A percentile compares a stretch with the other conserved stretches of the same genome.
Evolutionary conservation across 2,329 filamentous ascomycete genomes (phyloP).

Genomic region (Xylariaceae sp.): DNA sequence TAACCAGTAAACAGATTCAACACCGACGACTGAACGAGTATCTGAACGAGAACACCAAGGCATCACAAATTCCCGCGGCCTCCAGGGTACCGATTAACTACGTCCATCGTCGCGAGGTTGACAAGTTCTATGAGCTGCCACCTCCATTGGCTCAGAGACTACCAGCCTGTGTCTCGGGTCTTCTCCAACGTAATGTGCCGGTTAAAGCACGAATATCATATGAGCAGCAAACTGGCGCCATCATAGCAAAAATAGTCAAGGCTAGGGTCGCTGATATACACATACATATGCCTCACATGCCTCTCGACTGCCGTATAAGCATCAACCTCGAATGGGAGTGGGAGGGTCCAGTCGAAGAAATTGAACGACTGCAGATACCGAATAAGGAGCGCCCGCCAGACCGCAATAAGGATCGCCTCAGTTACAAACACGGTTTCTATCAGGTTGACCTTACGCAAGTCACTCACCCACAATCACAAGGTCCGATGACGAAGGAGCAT

Average conservation of each 20-base stretch:
- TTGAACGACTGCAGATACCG: constrained; percentile 37
- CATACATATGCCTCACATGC: constrained; percentile 70
- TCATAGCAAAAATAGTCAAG: constrained; percentile 86
- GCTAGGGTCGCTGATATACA: constrained; percentile 84
- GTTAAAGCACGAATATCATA: constrained; percentile 70
- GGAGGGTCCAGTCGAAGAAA: constrained; percentile 61
- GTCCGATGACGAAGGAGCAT: constrained; percentile 58
- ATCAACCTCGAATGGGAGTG: constrained; percentile 93
- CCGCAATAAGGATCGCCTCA: constrained; percentile 84
- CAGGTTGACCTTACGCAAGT: constrained; percentile 94
- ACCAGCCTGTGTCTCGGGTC: constrained; percentile 58
- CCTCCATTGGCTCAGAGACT: constrained; percentile 53
- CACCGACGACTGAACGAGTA: constrained; percentile 82
- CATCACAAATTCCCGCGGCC: constrained; percentile 49
- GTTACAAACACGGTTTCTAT: constrained; percentile 83
- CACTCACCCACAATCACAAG: constrained; percentile 40
- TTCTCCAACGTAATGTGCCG: constrained; percentile 52
- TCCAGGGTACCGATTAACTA: constrained; percentile 67
- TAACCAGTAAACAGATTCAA: constrained; percentile 53
- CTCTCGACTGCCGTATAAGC: constrained; percentile 88
- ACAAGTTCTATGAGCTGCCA: constrained; percentile 78
- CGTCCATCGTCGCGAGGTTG: constrained; percentile 74
- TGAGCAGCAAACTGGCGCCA: constrained; percentile 65
- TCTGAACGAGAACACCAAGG: constrained; percentile 65
- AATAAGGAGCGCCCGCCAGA: constrained; percentile 45